Evolutionary conservation across 2,329 filamentous ascomycete species (phyloP), one percentile per base, ranked within the genome.

Genomic region (Aspergillus piperis): DNA sequence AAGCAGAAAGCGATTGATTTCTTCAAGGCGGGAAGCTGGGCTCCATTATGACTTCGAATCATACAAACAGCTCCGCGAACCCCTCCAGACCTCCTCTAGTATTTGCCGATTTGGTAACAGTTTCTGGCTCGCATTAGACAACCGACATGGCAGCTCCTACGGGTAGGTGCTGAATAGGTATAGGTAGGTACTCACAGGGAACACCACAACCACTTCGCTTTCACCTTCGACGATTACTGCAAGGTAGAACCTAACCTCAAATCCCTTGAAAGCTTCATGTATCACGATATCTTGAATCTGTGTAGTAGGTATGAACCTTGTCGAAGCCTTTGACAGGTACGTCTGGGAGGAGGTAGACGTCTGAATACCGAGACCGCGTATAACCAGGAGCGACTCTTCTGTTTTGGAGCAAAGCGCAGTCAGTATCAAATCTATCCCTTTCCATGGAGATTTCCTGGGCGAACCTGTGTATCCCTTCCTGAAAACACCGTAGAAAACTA

Each of bases 261-360:
- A 96, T 0, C 93, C 93, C 59, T 86, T 87, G 77, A 98, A 98
- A 3, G 93, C 95, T 80, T 99, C 95, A 74, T 97, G 92, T 54
- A 99, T 90, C 57, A 97, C 86, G 59, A 99, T 89, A 74, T 99
- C 95, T 72, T 91, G 91, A 60, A 99, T 96, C 77, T 91, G 88
- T 48, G 90, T 90, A 0, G 94, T 96, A 0, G 95, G 94, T 61
- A 99, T 98, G 75, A 91, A 91, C 53, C 88, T 81, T n/a, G 87
- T 90, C 1, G 83, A 82, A 2, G 84, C 78, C 8, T 81, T 81
- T 39, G 83, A 82, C 6, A 93, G 81, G 70, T 91, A 92, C 8
- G 87, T 89, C 1, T 83, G 77, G 8, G 88, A 87, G 27, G 86
- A 88, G 1, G 88, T 89, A 7, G 86, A 89, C 2, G 92, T 97